These are phyloP conservation scores for Colletotrichum gloeosporioides DNA, from an alignment of 2,329 filamentous ascomycete genomes.

Conservation along the genomic window DNA sequence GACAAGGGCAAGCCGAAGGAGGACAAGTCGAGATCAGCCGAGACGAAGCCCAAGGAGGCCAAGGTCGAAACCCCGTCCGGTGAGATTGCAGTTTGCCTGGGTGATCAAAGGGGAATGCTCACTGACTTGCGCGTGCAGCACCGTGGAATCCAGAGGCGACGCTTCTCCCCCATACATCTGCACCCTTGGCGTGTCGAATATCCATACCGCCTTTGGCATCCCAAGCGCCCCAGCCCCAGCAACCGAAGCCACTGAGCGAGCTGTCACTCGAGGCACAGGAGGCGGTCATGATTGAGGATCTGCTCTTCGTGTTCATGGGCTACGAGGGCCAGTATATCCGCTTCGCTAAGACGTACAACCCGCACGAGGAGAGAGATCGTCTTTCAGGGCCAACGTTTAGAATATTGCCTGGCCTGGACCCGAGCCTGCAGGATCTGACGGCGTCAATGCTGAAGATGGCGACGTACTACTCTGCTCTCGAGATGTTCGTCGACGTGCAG, in stretches of 20 bases:
- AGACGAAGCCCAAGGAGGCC: conserved; percentile 49
- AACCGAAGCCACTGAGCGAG: conserved; percentile 71
- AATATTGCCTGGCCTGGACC: conserved; percentile 84
- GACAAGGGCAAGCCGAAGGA: conserved; percentile 41
- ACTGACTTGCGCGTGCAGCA: conserved; percentile 32
- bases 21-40: conserved; percentile 46
- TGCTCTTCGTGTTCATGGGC: conserved; percentile 96
- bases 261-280: conserved; percentile 85
- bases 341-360: conserved; percentile 83
- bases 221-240: conserved; percentile 71
- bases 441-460: conserved; percentile 92
- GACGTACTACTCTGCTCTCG: conserved; percentile 88
- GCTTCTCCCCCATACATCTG: conserved; percentile 69
- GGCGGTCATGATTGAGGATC: conserved; percentile 83
- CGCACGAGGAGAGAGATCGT: conserved; percentile 83
- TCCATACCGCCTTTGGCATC: conserved; percentile 75
- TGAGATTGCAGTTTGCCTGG: conserved; percentile 30
- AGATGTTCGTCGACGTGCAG: conserved; percentile 93
- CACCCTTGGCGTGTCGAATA: conserved; percentile 73
- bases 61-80: conserved; percentile 55
- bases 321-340: conserved; percentile 98
- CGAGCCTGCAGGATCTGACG: conserved; percentile 87
- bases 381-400: conserved; percentile 82
- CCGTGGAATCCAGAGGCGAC: conserved; percentile 83
- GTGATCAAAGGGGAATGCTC: not conserved